Evolutionary conservation across 2,329 filamentous ascomycete species (phyloP).

Genomic region (Coniochaeta sp.): DNA sequence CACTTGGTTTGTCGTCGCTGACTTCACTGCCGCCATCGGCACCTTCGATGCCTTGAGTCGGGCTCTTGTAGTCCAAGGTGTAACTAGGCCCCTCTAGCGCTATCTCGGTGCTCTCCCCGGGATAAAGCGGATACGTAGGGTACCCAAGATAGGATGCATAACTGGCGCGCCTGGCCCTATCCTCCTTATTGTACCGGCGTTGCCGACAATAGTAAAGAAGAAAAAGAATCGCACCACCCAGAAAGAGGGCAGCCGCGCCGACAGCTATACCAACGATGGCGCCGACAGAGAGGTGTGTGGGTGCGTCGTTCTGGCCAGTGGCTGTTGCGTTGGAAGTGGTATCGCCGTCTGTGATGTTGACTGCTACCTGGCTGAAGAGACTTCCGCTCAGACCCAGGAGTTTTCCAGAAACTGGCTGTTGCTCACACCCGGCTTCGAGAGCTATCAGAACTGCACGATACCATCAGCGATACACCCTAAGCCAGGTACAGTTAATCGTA

Average conservation of each 20-base stretch:
- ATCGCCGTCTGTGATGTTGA: not conserved
- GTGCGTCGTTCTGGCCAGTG: not conserved
- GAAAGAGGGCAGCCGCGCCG: constrained; percentile 33
- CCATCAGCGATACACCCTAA: not conserved
- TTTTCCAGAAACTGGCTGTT: not conserved
- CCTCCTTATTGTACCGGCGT: constrained; percentile 21
- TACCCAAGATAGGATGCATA: constrained; percentile 7
- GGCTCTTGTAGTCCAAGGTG: constrained; percentile 23
- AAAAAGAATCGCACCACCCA: constrained; percentile 35
- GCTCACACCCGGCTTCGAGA: not conserved
- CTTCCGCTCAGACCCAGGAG: not conserved
- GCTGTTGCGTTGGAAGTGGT: not conserved
- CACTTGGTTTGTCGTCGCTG: constrained; percentile 5
- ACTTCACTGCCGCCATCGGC: constrained; percentile 1
- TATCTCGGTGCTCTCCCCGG: constrained; percentile 5
- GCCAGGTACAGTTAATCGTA: not conserved
- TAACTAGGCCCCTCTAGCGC: constrained; percentile 12
- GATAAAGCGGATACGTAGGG: constrained; percentile 5
- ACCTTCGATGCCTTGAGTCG: not conserved
- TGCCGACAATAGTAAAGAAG: constrained; percentile 39
- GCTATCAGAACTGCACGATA: not conserved
- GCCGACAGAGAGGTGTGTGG: constrained; percentile 14
- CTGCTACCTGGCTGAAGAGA: not conserved
- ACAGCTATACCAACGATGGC: constrained; percentile 47
- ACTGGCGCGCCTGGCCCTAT: constrained; percentile 14